These are phyloP conservation scores for Colletotrichum trifolii DNA, from an alignment of 2,329 filamentous ascomycete genomes.

Conservation along the genomic window DNA sequence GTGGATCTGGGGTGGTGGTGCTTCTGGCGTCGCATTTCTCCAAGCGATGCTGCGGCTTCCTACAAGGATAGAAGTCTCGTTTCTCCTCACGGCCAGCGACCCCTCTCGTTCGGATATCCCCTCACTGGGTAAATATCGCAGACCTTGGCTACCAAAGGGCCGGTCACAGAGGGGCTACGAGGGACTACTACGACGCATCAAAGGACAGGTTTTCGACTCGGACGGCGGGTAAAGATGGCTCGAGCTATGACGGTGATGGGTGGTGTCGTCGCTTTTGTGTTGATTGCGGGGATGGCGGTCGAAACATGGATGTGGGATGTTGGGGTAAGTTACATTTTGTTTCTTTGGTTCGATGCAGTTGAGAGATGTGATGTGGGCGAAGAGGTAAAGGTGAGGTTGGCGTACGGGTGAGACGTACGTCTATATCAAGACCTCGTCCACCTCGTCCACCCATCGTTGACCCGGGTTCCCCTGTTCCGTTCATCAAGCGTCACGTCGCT, in stretches of 20 bases:
- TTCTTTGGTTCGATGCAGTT: neutral
- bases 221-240: neutral
- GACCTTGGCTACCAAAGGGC: neutral
- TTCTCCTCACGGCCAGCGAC: conserved; percentile 16
- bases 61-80: conserved; percentile 5
- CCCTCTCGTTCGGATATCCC: neutral
- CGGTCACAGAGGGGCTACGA: too few relatives aligned
- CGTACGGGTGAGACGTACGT: neutral
- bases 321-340: conserved; percentile 30
- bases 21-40: conserved; percentile 25
- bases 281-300: conserved; percentile 14
- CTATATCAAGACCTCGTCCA: conserved; percentile 9
- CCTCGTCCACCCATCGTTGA: too few relatives aligned
- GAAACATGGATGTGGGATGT: conserved; percentile 25
- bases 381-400: neutral
- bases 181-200: too few relatives aligned
- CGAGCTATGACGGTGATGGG: neutral
- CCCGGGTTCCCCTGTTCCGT: too few relatives aligned
- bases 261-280: neutral
- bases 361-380: neutral
- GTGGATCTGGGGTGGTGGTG: conserved; percentile 4
- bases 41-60: conserved; percentile 8
- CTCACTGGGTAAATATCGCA: neutral
- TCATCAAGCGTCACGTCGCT: too few relatives aligned
- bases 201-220: too few relatives aligned